phyloP scores from a whole-genome alignment of 2,329 filamentous ascomycete species.

The Penicillium decumbens region DNA sequence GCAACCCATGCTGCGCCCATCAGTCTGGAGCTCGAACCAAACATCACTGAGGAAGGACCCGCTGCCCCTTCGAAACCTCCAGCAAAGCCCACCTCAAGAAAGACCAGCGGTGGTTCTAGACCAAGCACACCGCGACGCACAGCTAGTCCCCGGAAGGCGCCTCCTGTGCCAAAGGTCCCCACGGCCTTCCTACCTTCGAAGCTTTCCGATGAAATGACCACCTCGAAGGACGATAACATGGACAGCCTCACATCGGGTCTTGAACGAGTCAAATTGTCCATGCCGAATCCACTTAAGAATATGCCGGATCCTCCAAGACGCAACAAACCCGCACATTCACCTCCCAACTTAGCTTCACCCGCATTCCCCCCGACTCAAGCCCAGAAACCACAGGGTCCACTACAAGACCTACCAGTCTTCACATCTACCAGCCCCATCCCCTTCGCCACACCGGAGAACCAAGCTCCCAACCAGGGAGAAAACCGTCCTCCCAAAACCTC shows the following conservation, averaged over 20 bases:
- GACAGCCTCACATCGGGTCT: constrained; percentile 51
- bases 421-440: constrained; percentile 44
- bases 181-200: constrained; percentile 29
- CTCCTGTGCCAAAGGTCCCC: constrained; percentile 42
- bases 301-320: constrained; percentile 29
- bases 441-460: constrained; percentile 29
- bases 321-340: constrained; percentile 3
- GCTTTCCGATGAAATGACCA: constrained; percentile 11
- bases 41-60: constrained; percentile 9
- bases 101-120: constrained; percentile 53
- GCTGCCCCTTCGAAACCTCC: not conserved
- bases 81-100: constrained; percentile 50
- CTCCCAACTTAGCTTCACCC: constrained; percentile 20
- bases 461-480: not conserved
- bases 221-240: constrained; percentile 35
- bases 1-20: constrained; percentile 15
- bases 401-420: constrained; percentile 47
- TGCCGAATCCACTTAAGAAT: constrained; percentile 37
- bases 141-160: constrained; percentile 36
- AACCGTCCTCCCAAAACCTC: not conserved
- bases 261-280: constrained; percentile 55
- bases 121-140: constrained; percentile 37
- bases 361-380: constrained; percentile 24
- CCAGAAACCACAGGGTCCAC: constrained; percentile 33
- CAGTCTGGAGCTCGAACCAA: constrained; percentile 2